Conservation (phyloP, 2,329 filamentous ascomycete species). For the Lachnellula willkommii region DNA sequence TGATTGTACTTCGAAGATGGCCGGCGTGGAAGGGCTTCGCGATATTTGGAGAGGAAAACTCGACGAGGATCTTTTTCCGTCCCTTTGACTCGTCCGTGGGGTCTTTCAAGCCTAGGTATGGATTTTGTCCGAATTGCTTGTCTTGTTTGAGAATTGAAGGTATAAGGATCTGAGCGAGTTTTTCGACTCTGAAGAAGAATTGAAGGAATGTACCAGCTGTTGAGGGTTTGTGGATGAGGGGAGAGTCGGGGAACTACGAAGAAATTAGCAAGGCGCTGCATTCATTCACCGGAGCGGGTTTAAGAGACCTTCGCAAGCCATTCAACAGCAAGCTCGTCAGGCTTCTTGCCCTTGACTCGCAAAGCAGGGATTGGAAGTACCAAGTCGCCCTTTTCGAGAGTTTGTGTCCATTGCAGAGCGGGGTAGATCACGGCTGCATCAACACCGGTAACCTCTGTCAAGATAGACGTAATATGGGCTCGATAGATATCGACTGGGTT, state of each 20-base stretch:
- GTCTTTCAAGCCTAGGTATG: conserved; percentile 55
- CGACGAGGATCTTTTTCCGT: conserved; percentile 57
- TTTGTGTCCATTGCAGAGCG: conserved; percentile 70
- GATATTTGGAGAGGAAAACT: conserved; percentile 83
- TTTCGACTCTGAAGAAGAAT: conserved; percentile 73
- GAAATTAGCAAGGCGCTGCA: conserved; percentile 6
- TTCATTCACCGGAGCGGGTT: background rate
- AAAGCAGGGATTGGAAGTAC: conserved; percentile 75
- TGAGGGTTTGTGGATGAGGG: conserved; percentile 65
- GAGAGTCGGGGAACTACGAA: conserved; percentile 61
- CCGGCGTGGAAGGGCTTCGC: conserved; percentile 76
- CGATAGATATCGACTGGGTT: conserved; percentile 80
- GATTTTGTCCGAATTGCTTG: conserved; percentile 59
- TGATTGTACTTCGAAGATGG: conserved; percentile 71
- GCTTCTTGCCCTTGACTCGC: conserved; percentile 66
- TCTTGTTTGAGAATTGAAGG: conserved; percentile 62
- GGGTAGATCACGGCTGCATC: conserved; percentile 67
- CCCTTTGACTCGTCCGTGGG: conserved; percentile 49
- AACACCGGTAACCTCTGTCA: conserved; percentile 65
- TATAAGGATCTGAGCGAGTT: conserved; percentile 61
- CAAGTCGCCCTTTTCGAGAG: conserved; percentile 78
- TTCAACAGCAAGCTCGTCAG: conserved; percentile 54
- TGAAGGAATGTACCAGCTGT: conserved; percentile 65
- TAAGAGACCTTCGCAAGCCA: conserved; percentile 53
- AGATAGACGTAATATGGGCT: conserved; percentile 64